Base-by-base conservation (phyloP, 73 alveolate genomes). In the Symbiodinium pilosum region DNA sequence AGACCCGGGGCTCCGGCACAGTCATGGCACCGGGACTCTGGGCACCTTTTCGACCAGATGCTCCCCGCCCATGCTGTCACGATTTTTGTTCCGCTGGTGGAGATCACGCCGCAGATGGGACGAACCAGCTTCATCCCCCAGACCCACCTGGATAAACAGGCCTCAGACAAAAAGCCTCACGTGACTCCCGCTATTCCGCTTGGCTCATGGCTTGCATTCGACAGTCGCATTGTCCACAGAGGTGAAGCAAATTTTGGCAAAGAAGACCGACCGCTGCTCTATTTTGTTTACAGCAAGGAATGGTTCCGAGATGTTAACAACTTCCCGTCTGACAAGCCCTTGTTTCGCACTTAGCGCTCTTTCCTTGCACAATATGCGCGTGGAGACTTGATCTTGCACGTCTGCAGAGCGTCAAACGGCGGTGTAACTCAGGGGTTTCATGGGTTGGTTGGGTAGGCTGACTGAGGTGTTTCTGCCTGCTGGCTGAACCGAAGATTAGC, bases 201-300 rank as follows among this genome's bases (percentile, higher is more conserved):
- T 26, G 71, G 87, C 30, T 21, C 95, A 3, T 89, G 95, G 95
- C 73, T 89, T 30, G 95, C 95, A 71, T 89, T 89, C 42, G 95
- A 89, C 47, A 89, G n/a, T 59, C 95, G 95, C 75, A n/a, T 89
- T 28, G 69, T 89, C 44, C 95, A 89, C 71, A 83, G 95, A 34
- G 95, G 95, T 41, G 95, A 89, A 34, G 95, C 87, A 24, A 89
- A 89, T 26, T 32, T 18, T 75, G 44, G 41, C 41, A 7, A 41
- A 11, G 42, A 43, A 34, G 95, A 59, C 42, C 86, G 95, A 41
- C 95, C 95, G 8, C 12, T 89, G 77, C 86, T 89, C 52, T 89
- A 89, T 71, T 89, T 64, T 41, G 86, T 89, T 30, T 89, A 89
- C 36, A 73, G 87, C 41, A 89, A 89, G 95, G 51, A 71, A 8